These are phyloP conservation scores for Leptomonas pyrrhocoris DNA, from an alignment of 208 protist genomes.

Conservation along the genomic window DNA sequence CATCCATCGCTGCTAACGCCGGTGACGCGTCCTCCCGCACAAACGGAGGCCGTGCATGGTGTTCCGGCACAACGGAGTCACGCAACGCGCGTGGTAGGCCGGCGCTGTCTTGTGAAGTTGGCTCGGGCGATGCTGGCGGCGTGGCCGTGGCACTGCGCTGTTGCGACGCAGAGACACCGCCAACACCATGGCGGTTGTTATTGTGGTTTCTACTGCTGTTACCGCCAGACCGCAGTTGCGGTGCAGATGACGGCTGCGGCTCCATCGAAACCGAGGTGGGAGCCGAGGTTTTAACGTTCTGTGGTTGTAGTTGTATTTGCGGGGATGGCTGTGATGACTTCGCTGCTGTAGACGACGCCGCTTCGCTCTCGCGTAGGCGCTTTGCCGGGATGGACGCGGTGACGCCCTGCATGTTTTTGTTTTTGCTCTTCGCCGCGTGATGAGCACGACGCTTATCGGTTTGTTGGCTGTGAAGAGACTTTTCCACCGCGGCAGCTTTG, in stretches of 20 bases:
- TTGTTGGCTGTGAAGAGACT: neutral
- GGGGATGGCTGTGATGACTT: neutral
- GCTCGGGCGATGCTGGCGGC: neutral
- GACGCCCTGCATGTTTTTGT: constrained; percentile 8
- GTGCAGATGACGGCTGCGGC: neutral
- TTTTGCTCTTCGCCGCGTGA: constrained; percentile 1
- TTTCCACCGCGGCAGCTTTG: too few relatives aligned
- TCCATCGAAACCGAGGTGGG: too few relatives aligned
- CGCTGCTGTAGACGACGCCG: neutral
- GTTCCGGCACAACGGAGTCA: neutral
- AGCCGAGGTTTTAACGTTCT: neutral
- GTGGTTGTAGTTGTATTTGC: too few relatives aligned
- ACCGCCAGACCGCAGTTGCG: neutral
- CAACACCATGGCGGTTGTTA: neutral
- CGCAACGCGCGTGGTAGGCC: neutral
- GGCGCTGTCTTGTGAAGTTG: neutral
- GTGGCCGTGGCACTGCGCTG: neutral
- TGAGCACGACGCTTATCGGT: neutral
- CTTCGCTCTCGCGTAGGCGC: neutral
- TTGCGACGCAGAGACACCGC: neutral
- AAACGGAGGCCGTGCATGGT: neutral
- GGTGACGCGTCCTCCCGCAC: too few relatives aligned
- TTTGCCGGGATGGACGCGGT: neutral
- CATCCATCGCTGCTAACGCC: too few relatives aligned
- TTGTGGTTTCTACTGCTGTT: neutral